Evolutionary conservation across 2,329 filamentous ascomycete species (phyloP), one percentile per base, ranked within the genome.

Genomic region (Penicillium sp.): DNA sequence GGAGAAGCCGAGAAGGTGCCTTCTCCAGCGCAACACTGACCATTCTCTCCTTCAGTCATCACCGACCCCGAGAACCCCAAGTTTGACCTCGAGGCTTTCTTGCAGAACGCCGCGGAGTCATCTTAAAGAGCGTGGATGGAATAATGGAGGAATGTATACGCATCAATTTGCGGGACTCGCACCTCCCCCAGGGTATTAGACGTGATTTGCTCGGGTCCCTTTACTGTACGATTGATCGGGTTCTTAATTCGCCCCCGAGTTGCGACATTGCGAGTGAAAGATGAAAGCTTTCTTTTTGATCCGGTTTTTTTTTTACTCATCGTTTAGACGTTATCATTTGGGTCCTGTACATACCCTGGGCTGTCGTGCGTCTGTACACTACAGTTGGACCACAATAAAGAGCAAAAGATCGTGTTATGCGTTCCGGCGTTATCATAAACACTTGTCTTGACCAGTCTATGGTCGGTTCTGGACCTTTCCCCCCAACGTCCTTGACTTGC

Each of bases 51-150:
- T 54, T 58, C 63, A 87, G 84, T 84, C 57, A 79, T 85, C 69
- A 77, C 81, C 67, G 85, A 97, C 74, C 85, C 85, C 51, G 81
- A 85, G 66, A 83, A 93, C 75, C 83, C 89, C 66, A 88, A 89
- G 66, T 97, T 97, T 75, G 90, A 98, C 69, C 78, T 97, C 61
- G 91, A 97, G 77, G 84, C 86, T 61, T 88, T 82, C 71, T 74
- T 95, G 70, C 79, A 81, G 64, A 73, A 89, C 61, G 70, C 71
- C 43, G 72, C 69, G 41, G 74, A 76, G 58, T 52, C 46, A 37
- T 58, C 59, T 58, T 68, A 66, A 56, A 62, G 43, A 35, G 32
- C 40, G 47, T 55, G 47, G 46, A 59, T 50, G 44, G 46, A 53
- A 55, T 47, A 58, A 51, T 49, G 58, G 56, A 57, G 59, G 60